A percentile compares a stretch with the other conserved stretches of the same genome.
These are phyloP conservation scores for Gautieria morchelliformis DNA, from an alignment of 768 basidiomycete genomes.

Conservation along the genomic window DNA sequence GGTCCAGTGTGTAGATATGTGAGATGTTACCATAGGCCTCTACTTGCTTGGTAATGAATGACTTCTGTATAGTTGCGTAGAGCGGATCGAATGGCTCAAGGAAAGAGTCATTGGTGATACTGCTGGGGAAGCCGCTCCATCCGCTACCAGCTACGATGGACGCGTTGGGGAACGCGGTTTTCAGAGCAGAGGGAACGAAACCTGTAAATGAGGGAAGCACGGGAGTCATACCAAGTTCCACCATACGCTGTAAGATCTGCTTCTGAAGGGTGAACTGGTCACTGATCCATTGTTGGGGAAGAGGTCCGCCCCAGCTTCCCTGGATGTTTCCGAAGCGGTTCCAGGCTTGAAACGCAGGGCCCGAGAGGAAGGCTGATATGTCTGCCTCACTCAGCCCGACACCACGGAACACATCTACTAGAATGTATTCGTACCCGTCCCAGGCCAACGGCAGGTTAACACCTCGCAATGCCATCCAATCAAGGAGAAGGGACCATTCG, in stretches of 20 bases:
- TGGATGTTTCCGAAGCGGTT: constrained; percentile 36
- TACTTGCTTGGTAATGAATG: constrained; percentile 30
- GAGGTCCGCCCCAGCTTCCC: constrained; percentile 27
- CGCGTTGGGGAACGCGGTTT: constrained; percentile 23
- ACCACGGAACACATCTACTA: constrained; percentile 28
- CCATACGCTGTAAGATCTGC: constrained; percentile 27
- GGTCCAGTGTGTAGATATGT: constrained; percentile 36
- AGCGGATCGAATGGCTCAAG: constrained; percentile 32
- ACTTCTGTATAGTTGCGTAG: constrained; percentile 26
- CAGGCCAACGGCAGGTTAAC: constrained; percentile 34
- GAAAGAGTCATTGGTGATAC: constrained; percentile 29
- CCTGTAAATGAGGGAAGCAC: constrained; percentile 33
- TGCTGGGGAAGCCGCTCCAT: constrained; percentile 26
- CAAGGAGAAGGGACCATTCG: constrained; percentile 30
- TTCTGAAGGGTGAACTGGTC: constrained; percentile 30
- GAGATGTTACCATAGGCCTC: constrained; percentile 29
- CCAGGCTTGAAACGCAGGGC: constrained; percentile 33
- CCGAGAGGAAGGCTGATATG: constrained; percentile 26
- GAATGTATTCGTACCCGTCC: constrained; percentile 31
- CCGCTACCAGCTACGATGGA: constrained; percentile 25
- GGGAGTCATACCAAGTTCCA: constrained; percentile 34
- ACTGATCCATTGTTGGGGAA: constrained; percentile 28
- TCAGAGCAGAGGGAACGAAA: constrained; percentile 28
- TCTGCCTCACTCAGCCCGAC: constrained; percentile 27
- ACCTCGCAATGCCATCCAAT: constrained; percentile 33